These are phyloP conservation scores for Aurinia saxatilis DNA, from an alignment of 345 rosid genomes.

Conservation along the genomic window DNA sequence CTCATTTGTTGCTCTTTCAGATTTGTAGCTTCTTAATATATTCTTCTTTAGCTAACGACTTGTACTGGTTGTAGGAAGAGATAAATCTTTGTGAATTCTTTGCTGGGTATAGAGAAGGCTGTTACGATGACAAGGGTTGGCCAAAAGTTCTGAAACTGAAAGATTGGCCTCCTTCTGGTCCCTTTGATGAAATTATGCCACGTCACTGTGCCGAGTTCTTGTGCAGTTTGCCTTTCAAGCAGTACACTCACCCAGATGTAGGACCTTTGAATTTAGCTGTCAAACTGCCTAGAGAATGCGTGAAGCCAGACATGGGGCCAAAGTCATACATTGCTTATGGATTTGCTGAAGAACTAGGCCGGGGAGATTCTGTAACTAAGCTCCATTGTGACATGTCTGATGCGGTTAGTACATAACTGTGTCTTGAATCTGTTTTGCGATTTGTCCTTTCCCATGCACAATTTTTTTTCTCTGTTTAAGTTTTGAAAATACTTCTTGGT, in stretches of 20 bases:
- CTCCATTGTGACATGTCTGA: conserved; percentile 87
- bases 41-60: too few relatives aligned
- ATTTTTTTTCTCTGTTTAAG: too few relatives aligned
- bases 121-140: conserved; percentile 13
- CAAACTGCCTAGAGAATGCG: conserved; percentile 39
- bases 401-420: too few relatives aligned
- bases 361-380: conserved; percentile 82
- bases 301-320: conserved; percentile 88
- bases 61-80: too few relatives aligned
- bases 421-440: too few relatives aligned
- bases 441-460: too few relatives aligned
- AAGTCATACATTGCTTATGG: conserved; percentile 82
- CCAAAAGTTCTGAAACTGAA: conserved; percentile 64
- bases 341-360: conserved; percentile 54
- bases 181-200: conserved; percentile 50
- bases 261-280: conserved; percentile 57
- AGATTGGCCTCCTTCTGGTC: conserved; percentile 79
- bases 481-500: too few relatives aligned
- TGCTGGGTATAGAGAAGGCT: too few relatives aligned
- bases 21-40: too few relatives aligned
- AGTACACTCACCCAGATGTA: conserved; percentile 53
- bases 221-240: conserved; percentile 55
- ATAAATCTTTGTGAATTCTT: too few relatives aligned
- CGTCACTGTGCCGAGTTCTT: conserved; percentile 61
- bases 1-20: too few relatives aligned